phyloP scores from a whole-genome alignment of 2,329 filamentous ascomycete genomes.

The Stylonectria norvegica region DNA sequence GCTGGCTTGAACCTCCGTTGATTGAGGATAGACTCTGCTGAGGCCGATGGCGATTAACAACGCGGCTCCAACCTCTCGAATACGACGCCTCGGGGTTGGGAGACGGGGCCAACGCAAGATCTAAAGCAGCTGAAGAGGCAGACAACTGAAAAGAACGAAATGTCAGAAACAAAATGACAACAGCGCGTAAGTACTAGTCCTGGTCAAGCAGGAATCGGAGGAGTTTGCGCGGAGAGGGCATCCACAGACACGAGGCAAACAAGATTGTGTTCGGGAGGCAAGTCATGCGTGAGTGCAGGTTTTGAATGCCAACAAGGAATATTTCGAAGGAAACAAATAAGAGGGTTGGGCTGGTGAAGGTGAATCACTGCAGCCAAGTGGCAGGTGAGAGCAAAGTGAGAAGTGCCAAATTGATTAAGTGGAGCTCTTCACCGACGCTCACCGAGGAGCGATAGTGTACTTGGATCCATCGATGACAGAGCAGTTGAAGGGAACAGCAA shows the following conservation, averaged over 20 bases:
- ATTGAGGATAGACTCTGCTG: constrained; percentile 56
- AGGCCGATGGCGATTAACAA: constrained; percentile 66
- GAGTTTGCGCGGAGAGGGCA: no score
- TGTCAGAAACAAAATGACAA: constrained; percentile 32
- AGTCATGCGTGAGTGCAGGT: no score
- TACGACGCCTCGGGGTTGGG: constrained; percentile 55
- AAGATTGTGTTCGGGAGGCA: no score
- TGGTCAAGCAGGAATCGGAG: no score
- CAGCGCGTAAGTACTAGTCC: no score
- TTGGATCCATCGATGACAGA: no score
- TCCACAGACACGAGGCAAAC: constrained; percentile 2
- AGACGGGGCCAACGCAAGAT: constrained; percentile 69
- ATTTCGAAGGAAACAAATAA: constrained; percentile 1
- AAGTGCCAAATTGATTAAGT: neutral
- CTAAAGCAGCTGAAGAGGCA: constrained; percentile 75
- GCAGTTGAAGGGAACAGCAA: no score
- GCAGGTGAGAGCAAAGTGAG: constrained; percentile 1
- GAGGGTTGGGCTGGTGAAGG: constrained; percentile 3
- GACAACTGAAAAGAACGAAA: constrained; percentile 57
- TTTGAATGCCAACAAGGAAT: neutral
- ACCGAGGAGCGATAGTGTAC: neutral
- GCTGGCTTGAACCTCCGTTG: constrained; percentile 39
- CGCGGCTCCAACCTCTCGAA: constrained; percentile 54
- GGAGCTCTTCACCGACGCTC: neutral
- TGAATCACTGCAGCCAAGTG: no score